Evolutionary conservation across 345 rosid genomes (phyloP), one percentile per base, ranked within the genome.

Genomic region (Populus euphratica): DNA sequence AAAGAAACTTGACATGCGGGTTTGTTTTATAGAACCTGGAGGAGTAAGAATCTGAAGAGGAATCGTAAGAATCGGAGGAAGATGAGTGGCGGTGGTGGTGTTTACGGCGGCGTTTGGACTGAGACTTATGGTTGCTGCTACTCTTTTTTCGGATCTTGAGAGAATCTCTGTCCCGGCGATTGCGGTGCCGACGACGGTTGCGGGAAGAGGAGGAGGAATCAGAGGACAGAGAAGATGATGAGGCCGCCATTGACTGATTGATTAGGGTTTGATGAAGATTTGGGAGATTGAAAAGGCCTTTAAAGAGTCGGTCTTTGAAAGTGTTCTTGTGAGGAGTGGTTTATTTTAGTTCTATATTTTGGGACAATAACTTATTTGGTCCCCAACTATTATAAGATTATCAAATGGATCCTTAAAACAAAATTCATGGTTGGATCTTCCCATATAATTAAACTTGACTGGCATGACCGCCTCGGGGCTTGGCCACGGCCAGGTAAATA

Each of bases 131-230:
- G 10, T 20, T 52, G n/a, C 21, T 52, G 7, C 85, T 87, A 66
- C 85, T 85, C 88, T 83, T 91, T 87, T 90, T 92, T 17, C 91
- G 91, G 73, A 89, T 84, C 88, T 93, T 93, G 29, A 90, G 94
- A 65, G 94, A 82, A 4, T 89, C 93, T 75, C 76, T 84, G 49
- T 81, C 88, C 66, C 77, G 78, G 18, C 82, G 85, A 59, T 82
- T 81, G 10, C 86, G 95, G 63, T 69, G 86, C 59, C 88, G 90
- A 68, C 88, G 94, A n/a, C 87, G 88, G 70, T 77, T 83, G 69
- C 74, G 82, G 49, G 88, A 79, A 5, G 95, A 86, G 0, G 93
- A 88, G 25, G 73, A 74, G 21, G 77, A 81, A 20, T 73, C 77
- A 39, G 77, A 87, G 21, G 87, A 83, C 56, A 86, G 83, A 21